Evolutionary conservation across 306 rosid species (phyloP).

Genomic region (Neltuma alba): DNA sequence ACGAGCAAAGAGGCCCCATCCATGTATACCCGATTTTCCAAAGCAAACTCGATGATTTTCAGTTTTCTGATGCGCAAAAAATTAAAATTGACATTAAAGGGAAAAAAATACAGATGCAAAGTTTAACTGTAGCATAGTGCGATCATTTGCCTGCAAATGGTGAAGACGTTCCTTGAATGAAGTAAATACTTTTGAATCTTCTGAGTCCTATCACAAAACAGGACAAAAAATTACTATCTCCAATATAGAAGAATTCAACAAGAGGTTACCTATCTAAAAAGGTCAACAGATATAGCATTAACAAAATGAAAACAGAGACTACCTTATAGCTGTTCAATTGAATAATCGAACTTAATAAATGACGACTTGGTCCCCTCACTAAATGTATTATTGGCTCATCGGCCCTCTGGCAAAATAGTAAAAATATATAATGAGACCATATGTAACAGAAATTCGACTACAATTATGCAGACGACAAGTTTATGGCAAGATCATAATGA

Average conservation of each 20-base stretch:
- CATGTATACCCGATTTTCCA: conserved; percentile 99
- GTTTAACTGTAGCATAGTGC: conserved; percentile 25
- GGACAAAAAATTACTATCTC: conserved; percentile 18
- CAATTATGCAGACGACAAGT: background rate
- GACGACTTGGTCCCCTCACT: conserved; percentile 71
- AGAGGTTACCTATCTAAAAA: conserved; percentile 23
- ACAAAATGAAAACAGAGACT: conserved; percentile 34
- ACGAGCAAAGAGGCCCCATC: conserved; percentile 99
- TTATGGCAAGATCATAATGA: conserved; percentile 3
- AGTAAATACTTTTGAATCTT: conserved; percentile 62
- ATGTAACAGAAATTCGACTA: background rate
- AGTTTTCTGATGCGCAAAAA: conserved; percentile 61
- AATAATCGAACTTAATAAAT: conserved; percentile 62
- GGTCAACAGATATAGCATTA: background rate
- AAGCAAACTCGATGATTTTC: conserved; percentile 80
- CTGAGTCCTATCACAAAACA: conserved; percentile 64
- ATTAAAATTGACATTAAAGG: background rate
- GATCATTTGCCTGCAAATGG: conserved; percentile 66
- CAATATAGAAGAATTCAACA: conserved; percentile 31
- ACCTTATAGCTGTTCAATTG: conserved; percentile 61
- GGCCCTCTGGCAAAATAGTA: conserved; percentile 53
- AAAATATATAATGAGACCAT: conserved; percentile 28
- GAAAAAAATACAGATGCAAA: background rate
- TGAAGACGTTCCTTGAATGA: conserved; percentile 87
- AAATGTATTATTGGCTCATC: conserved; percentile 73